These are phyloP conservation scores for Debaryomyces subglobosus DNA, from an alignment of 1,139 yeast species.

Conservation along the genomic window DNA sequence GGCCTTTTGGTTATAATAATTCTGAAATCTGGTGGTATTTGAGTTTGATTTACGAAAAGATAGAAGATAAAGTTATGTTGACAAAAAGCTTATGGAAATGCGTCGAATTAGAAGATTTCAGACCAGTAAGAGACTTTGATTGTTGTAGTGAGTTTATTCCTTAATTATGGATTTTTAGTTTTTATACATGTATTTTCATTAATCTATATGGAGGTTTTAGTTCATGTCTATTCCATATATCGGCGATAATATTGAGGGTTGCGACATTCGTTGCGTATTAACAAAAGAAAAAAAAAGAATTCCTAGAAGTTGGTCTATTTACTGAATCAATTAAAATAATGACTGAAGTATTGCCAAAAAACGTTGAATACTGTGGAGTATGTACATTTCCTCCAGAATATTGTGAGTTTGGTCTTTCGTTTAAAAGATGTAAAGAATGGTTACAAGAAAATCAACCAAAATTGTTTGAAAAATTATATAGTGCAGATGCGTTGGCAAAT, in stretches of 20 bases:
- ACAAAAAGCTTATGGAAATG: constrained; percentile 65
- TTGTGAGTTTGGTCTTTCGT: constrained; percentile 87
- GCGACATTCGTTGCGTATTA: constrained; percentile 7
- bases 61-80: constrained; percentile 58
- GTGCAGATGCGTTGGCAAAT: constrained; percentile 55
- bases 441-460: constrained; percentile 60
- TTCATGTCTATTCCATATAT: neutral
- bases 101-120: constrained; percentile 64
- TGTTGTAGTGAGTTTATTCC: constrained; percentile 24
- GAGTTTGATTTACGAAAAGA: constrained; percentile 63
- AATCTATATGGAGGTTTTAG: neutral
- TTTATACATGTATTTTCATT: neutral
- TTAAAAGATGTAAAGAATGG: constrained; percentile 87
- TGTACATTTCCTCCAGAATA: constrained; percentile 91
- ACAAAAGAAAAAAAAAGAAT: constrained; percentile 1
- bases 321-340: constrained; percentile 17
- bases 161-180: neutral
- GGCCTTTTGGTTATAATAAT: constrained; percentile 57
- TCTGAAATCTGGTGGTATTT: constrained; percentile 78
- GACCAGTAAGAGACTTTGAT: constrained; percentile 59
- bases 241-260: neutral
- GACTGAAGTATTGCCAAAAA: constrained; percentile 46
- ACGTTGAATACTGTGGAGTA: constrained; percentile 73
- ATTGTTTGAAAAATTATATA: constrained; percentile 61
- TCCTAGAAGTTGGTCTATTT: neutral